These are phyloP conservation scores for Escallonia herrerae DNA, from an alignment of 129 eudicot genomes.

Conservation along the genomic window DNA sequence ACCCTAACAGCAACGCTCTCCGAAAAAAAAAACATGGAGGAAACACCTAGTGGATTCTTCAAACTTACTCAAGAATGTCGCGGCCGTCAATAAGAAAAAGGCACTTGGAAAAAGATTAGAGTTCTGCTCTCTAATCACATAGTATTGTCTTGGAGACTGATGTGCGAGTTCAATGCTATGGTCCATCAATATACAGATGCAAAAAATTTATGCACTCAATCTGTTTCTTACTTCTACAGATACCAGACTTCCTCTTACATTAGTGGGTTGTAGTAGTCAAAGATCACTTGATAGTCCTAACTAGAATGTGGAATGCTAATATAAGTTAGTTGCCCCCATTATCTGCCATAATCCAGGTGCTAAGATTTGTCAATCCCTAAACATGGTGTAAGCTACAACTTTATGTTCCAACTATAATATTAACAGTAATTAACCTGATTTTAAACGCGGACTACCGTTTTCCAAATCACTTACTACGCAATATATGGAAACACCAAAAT, in stretches of 20 bases:
- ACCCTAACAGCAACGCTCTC: slow-evolving; percentile 13
- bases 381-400: too few relatives aligned
- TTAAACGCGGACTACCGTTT: too few relatives aligned
- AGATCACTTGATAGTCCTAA: slow-evolving; percentile 7
- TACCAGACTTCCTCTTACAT: too few relatives aligned
- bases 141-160: neutral
- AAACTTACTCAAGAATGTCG: slow-evolving; percentile 11
- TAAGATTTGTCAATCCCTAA: too few relatives aligned
- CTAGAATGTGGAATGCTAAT: neutral
- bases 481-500: too few relatives aligned
- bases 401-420: too few relatives aligned
- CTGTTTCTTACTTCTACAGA: too few relatives aligned
- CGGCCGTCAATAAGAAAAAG: slow-evolving; percentile 5
- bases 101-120: slow-evolving; percentile 20
- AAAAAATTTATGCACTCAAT: too few relatives aligned
- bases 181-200: neutral
- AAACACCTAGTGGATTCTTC: slow-evolving; percentile 7
- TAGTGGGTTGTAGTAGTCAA: slow-evolving; percentile 5
- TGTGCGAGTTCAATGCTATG: slow-evolving; percentile 10
- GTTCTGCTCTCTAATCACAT: slow-evolving; percentile 13
- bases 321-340: too few relatives aligned
- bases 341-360: too few relatives aligned
- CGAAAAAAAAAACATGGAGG: neutral
- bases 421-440: too few relatives aligned
- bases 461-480: too few relatives aligned